Evolutionary conservation across 1,284 basidiomycete genomes (phyloP), one percentile per base, ranked within the genome.

Genomic region (Coniophora puteana): DNA sequence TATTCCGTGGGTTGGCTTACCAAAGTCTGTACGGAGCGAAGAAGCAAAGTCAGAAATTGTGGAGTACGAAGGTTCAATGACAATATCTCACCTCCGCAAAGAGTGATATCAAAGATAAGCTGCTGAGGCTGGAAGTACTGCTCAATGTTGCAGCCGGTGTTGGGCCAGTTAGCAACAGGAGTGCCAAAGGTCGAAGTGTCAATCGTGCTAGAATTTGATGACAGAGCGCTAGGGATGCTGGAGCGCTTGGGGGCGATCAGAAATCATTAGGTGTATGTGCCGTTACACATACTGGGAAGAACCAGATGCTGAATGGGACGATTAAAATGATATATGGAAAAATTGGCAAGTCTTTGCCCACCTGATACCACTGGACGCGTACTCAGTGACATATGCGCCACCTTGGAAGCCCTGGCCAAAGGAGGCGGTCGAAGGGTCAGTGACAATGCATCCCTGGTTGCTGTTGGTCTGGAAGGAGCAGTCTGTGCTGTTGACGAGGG

Each of bases 351-450:
- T 16, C 14, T 49, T 54, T 16, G 61, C 76, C 52, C 52, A 83
- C 81, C 74, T 80, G 23, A 87, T 78, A 13, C 80, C 84, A 34
- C 53, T 66, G 16, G 69, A 61, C 1, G 83, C 80, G 50, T 79
- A 78, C 60, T 89, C 84, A 5, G 83, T 80, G 20, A 87, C 78
- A 50, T 74, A 89, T 13, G 85, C 71, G 12, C 88, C 87, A 22
- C 88, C 88, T 6, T 80, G 78, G 54, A 90, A 89, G 2, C 61
- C 77, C 26, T 68, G 66, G 17, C 85, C 87, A 50, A 84, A 89
- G 8, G 77, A 79, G 4, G 65, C 62, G 1, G 69, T 52, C 32
- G 68, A 69, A 2, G 74, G 70, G 53, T 80, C 76, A 6, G 65
- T 62, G 22, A 81, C 70, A 26, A 76, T 66, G 52, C 87, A 89